These are phyloP conservation scores for Fomitopsis pulvina DNA, from an alignment of 768 basidiomycete genomes.

Conservation along the genomic window DNA sequence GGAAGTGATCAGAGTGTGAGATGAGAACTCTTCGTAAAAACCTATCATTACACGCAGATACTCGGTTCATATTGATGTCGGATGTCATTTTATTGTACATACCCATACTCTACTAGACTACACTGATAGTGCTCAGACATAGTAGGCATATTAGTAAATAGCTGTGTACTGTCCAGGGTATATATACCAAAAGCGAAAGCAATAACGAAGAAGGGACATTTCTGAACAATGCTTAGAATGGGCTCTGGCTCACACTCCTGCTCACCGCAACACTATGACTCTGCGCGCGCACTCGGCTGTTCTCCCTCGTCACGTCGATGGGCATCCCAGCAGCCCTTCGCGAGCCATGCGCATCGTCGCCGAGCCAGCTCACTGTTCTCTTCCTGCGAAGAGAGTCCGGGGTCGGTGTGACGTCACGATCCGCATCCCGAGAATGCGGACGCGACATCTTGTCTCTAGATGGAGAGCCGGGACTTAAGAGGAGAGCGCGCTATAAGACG, in stretches of 20 bases:
- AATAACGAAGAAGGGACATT: neutral
- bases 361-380: constrained; percentile 19
- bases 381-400: constrained; percentile 16
- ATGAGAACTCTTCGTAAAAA: neutral
- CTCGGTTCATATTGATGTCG: neutral
- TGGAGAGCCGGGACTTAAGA: constrained; percentile 63
- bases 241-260: constrained; percentile 7
- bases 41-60: neutral
- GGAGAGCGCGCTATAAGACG: constrained; percentile 45
- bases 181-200: neutral
- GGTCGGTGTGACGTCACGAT: constrained; percentile 11
- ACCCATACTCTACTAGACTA: neutral
- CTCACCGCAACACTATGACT: constrained; percentile 4
- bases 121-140: neutral
- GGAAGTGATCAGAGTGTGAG: neutral
- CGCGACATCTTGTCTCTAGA: constrained; percentile 37
- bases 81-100: neutral
- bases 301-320: constrained; percentile 8
- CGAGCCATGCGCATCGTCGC: constrained; percentile 6
- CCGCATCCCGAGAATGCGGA: constrained; percentile 12
- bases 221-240: neutral
- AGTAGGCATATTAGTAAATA: neutral
- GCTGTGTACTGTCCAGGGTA: neutral
- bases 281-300: constrained; percentile 3
- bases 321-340: constrained; percentile 10